phyloP scores from a whole-genome alignment of 345 rosid genomes.

The Punica granatum region DNA sequence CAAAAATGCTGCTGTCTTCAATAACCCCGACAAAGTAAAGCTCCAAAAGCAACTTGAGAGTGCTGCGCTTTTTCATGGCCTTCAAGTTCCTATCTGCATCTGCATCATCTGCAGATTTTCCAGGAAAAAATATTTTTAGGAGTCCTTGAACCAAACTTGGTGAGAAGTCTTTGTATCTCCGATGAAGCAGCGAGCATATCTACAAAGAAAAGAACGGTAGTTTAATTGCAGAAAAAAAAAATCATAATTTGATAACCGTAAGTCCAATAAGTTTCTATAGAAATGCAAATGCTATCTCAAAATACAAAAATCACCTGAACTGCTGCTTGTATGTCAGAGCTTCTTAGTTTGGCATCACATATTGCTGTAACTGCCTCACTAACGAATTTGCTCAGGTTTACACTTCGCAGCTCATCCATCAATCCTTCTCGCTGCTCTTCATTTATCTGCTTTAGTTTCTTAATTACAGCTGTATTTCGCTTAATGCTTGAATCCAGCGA shows the following conservation, averaged over 20 bases:
- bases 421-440: slow-evolving; percentile 89
- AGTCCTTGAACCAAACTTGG: slow-evolving; percentile 86
- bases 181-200: slow-evolving; percentile 98
- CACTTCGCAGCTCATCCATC: slow-evolving; percentile 76
- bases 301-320: slow-evolving; percentile 49
- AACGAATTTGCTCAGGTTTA: slow-evolving; percentile 88
- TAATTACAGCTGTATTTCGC: slow-evolving; percentile 91
- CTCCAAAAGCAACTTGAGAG: slow-evolving; percentile 84
- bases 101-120: slow-evolving; percentile 81
- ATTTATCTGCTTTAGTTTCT: slow-evolving; percentile 85
- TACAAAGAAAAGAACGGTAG: slow-evolving; percentile 14
- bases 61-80: slow-evolving; percentile 96
- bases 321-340: slow-evolving; percentile 91
- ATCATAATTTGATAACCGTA: background rate
- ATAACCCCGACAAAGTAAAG: slow-evolving; percentile 89
- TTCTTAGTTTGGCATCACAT: slow-evolving; percentile 92
- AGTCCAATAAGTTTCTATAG: background rate
- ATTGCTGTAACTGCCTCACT: slow-evolving; percentile 92
- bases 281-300: background rate
- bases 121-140: slow-evolving; percentile 81
- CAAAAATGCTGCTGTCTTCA: slow-evolving; percentile 68
- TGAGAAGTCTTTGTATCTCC: slow-evolving; percentile 89
- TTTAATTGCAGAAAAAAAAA: background rate
- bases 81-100: slow-evolving; percentile 79
- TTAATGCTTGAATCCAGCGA: slow-evolving; percentile 91